Percentiles rank a stretch among this genome's conserved stretches.
Conservation (phyloP, 2,329 filamentous ascomycete species). For the Colletotrichum sp. region DNA sequence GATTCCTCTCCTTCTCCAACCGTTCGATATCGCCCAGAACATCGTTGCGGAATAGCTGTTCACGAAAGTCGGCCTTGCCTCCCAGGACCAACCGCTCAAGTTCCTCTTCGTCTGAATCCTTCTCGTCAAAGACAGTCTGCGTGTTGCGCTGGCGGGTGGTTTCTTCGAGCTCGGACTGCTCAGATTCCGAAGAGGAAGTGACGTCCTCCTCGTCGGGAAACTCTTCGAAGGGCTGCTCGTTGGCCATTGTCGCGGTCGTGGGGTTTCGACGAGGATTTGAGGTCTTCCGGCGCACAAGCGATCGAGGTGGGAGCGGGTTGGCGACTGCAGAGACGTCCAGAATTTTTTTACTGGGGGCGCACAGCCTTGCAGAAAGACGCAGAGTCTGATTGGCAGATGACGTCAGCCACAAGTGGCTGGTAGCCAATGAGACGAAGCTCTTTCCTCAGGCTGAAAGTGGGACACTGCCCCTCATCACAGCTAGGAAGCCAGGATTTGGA, state of each 20-base stretch:
- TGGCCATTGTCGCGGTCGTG: constrained; percentile 15
- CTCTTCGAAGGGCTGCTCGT: constrained; percentile 22
- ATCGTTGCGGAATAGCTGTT: constrained; percentile 69
- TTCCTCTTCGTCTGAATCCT: constrained; percentile 84
- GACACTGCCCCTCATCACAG: background rate
- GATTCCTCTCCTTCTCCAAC: constrained; percentile 33
- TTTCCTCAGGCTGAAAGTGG: background rate
- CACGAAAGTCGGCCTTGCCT: constrained; percentile 80
- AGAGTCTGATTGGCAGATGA: background rate
- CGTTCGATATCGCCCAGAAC: constrained; percentile 36
- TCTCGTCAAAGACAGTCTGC: constrained; percentile 52
- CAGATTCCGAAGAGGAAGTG: constrained; percentile 13
- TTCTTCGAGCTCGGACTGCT: constrained; percentile 29
- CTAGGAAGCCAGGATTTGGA: no score
- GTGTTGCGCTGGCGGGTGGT: constrained; percentile 25
- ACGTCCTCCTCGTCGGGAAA: constrained; percentile 22
- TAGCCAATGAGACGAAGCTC: background rate
- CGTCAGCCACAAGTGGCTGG: background rate
- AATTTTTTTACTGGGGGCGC: constrained; percentile 14
- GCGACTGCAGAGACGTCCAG: constrained; percentile 4
- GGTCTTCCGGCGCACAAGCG: background rate
- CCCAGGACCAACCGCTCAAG: constrained; percentile 90
- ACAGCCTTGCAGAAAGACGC: constrained; percentile 2
- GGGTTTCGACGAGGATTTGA: background rate
- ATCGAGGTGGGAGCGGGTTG: background rate